These are phyloP conservation scores for Citrus glauca DNA, from an alignment of 345 rosid genomes.

Conservation along the genomic window DNA sequence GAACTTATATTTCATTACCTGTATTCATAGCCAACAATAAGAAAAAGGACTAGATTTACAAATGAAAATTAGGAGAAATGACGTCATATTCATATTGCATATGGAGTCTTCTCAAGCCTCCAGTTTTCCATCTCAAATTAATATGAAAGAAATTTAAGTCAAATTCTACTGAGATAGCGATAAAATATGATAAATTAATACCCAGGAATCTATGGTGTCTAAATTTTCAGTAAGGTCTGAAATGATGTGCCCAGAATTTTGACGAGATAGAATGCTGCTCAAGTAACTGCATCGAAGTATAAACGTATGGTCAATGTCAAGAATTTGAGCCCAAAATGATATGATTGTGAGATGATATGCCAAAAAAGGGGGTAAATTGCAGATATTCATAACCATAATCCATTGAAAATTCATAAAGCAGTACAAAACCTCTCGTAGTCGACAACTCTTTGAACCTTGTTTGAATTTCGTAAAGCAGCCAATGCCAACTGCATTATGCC, in stretches of 20 bases:
- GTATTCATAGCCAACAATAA: slow-evolving; percentile 8
- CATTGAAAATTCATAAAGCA: slow-evolving; percentile 4
- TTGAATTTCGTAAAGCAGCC: slow-evolving; percentile 71
- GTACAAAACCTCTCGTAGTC: slow-evolving; percentile 72
- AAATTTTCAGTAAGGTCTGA: slow-evolving; percentile 56
- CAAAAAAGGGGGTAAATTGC: neutral
- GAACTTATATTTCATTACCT: slow-evolving; percentile 63
- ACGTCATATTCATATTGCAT: neutral
- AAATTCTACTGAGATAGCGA: neutral
- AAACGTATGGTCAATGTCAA: neutral
- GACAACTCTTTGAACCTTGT: slow-evolving; percentile 48
- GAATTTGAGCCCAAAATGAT: neutral
- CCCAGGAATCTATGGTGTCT: slow-evolving; percentile 56
- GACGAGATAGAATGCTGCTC: slow-evolving; percentile 46
- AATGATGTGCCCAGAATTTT: slow-evolving; percentile 46
- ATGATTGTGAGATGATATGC: neutral
- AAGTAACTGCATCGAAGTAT: slow-evolving; percentile 51
- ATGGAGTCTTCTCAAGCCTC: neutral
- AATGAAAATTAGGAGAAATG: neutral
- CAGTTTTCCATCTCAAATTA: neutral
- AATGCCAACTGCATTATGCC: slow-evolving; percentile 67
- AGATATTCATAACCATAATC: neutral
- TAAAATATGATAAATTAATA: slow-evolving; percentile 18
- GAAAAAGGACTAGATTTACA: slow-evolving; percentile 1
- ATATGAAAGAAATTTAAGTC: neutral